These are phyloP conservation scores for Xerocomus brunneocitrinus DNA, from an alignment of 768 basidiomycete species.

Conservation along the genomic window DNA sequence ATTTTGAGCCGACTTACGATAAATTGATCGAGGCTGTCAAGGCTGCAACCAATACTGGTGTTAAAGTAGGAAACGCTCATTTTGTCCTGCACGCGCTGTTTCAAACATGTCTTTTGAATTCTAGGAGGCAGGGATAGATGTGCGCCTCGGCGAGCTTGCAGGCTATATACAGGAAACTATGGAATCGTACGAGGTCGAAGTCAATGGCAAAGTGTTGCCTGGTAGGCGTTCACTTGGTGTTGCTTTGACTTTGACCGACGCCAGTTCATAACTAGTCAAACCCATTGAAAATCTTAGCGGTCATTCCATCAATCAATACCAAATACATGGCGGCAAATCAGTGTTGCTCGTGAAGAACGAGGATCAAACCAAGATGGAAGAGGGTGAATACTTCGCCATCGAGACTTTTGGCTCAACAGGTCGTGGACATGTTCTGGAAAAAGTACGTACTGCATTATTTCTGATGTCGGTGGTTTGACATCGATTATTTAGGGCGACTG, in stretches of 20 bases:
- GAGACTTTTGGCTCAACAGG: constrained; percentile 99
- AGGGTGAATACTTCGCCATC: constrained; percentile 98
- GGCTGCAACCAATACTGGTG: constrained; percentile 90
- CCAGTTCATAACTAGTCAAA: constrained; percentile 59
- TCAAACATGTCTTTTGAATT: background rate
- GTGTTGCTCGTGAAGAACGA: constrained; percentile 85
- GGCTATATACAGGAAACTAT: constrained; percentile 95
- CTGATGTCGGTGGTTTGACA: background rate
- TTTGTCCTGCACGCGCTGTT: background rate
- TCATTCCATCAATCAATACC: constrained; percentile 86
- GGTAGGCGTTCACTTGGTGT: constrained; percentile 40
- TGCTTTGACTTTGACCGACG: background rate
- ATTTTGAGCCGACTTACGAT: constrained; percentile 86
- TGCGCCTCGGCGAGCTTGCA: constrained; percentile 87
- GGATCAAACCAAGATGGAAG: constrained; percentile 96
- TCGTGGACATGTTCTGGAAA: constrained; percentile 80
- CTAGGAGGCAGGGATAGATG: constrained; percentile 96
- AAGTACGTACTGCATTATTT: constrained; percentile 39
- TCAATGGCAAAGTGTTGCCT: constrained; percentile 76
- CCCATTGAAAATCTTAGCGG: constrained; percentile 92
- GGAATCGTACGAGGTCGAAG: constrained; percentile 97
- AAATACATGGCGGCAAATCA: constrained; percentile 93
- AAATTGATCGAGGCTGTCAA: constrained; percentile 85
- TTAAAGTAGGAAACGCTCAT: constrained; percentile 52
- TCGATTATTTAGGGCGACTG: constrained; percentile 65